Evolutionary conservation across 768 basidiomycete species (phyloP), one percentile per base, ranked within the genome.

Genomic region (Pleurotus cornucopiae): DNA sequence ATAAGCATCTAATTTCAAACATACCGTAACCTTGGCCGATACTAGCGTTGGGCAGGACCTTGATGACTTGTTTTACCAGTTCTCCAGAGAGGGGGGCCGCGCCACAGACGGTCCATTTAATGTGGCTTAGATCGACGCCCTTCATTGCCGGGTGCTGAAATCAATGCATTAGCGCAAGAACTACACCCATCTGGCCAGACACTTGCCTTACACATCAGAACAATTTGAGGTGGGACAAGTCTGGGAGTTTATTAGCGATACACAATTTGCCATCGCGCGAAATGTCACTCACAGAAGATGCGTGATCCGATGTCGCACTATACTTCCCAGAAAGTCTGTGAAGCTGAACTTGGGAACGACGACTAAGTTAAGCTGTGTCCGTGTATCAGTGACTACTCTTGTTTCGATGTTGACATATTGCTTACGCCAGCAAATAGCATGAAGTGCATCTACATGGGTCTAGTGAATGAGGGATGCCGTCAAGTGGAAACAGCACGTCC

Each of bases 291-390:
- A 85, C 83, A 75, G 76, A 53, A 86, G 64, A 59, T 85, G 79
- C 0, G 79, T 81, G 34, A 85, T 76, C 58, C 72, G 73, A 67
- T 86, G 76, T 11, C 73, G 75, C 45, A 72, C 67, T 44, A 89
- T 77, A 57, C 80, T 85, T 57, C 77, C 66, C 56, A 89, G 66
- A 59, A 81, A 83, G 5, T 76, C 71, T 18, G 66, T 60, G 57
- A 87, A 84, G 62, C 70, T 81, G 65, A 89, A 89, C 58, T 82
- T 87, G 5, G 85, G 80, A 3, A 86, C 66, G n/a, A 86, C 75
- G 13, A 88, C 81, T 13, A 88, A 59, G 0, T 34, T 34, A 82
- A 74, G 16, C 78, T 66, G 80, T 85, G 57, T 44, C 44, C 21
- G 44, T n/a, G 14, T 18, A 58, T 47, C 64, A 48, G 61, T 6